Percentiles rank a stretch among this genome's conserved stretches.
phyloP scores from a whole-genome alignment of 169 alveolate species.

The Cryptosporidium andersoni region DNA sequence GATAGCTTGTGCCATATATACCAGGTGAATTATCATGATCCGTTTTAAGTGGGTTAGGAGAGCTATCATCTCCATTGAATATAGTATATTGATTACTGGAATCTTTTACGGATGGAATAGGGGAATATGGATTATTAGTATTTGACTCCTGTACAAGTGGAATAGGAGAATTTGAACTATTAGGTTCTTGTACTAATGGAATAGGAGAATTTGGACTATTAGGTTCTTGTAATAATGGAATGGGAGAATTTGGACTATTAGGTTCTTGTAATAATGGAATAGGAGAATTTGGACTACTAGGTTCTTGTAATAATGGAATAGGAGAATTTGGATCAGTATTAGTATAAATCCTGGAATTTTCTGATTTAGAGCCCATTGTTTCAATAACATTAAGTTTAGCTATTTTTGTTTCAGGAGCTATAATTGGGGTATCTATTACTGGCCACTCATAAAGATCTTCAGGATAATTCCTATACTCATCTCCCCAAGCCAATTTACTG shows the following conservation, averaged over 20 bases:
- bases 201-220: not conserved
- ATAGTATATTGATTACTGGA: too few relatives aligned
- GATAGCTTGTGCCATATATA: too few relatives aligned
- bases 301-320: not conserved
- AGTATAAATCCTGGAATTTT: not conserved
- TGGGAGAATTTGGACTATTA: not conserved
- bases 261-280: not conserved
- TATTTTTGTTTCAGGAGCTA: constrained; percentile 21
- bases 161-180: not conserved
- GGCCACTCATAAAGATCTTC: constrained; percentile 63
- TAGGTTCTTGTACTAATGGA: not conserved
- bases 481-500: constrained; percentile 53
- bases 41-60: too few relatives aligned
- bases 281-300: not conserved
- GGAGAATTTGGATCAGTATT: not conserved
- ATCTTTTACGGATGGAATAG: too few relatives aligned
- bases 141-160: constrained; percentile 1
- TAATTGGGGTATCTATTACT: constrained; percentile 20
- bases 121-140: too few relatives aligned
- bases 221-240: not conserved
- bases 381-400: not conserved
- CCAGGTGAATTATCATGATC: too few relatives aligned
- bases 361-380: not conserved
- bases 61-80: too few relatives aligned
- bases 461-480: constrained; percentile 19